Evolutionary conservation across 257 asterid species (phyloP).

Genomic region (Solanum verrucosum): DNA sequence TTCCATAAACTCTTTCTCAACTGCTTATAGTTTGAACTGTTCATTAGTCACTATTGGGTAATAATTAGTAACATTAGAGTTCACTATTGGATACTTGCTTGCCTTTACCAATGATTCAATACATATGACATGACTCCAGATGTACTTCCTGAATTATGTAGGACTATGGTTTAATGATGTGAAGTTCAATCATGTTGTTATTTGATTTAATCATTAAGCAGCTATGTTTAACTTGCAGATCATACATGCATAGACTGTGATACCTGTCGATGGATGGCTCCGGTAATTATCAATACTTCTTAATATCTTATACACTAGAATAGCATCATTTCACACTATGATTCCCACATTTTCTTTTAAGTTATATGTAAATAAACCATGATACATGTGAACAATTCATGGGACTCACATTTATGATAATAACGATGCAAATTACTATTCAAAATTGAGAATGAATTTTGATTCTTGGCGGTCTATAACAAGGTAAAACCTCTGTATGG

Average conservation of each 20-base stretch:
- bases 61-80: not conserved
- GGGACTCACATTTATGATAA: not conserved
- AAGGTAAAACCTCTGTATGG: not conserved
- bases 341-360: not conserved
- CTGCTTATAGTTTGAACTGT: not conserved
- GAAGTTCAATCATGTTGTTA: not conserved
- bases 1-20: not conserved
- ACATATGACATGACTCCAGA: not conserved
- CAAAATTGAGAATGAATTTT: not conserved
- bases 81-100: not conserved
- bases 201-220: not conserved
- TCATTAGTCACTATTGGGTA: not conserved
- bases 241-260: constrained; percentile 1
- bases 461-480: not conserved
- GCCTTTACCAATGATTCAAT: not conserved
- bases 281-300: not conserved
- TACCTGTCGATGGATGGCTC: constrained; percentile 1
- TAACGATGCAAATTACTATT: not conserved
- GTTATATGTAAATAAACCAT: not conserved
- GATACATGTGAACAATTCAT: not conserved
- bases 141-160: not conserved
- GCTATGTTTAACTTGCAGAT: not conserved
- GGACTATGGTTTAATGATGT: not conserved
- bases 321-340: not conserved
- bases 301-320: not conserved